Conservation (phyloP, 1,284 basidiomycete genomes). For the Golubevia sp. region DNA sequence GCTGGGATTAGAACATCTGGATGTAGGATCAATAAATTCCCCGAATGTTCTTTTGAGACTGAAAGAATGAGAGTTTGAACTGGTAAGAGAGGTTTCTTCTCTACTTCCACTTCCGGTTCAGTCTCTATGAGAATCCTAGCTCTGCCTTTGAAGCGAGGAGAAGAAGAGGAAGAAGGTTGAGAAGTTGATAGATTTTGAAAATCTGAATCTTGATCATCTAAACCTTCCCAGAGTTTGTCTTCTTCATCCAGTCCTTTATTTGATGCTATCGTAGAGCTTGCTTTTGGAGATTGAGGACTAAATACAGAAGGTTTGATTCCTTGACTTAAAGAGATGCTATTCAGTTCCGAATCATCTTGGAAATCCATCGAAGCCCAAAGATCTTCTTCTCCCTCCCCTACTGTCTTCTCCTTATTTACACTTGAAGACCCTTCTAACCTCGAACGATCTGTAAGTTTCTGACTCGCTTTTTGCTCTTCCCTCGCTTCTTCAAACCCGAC, state of each 20-base stretch:
- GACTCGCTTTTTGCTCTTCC: not conserved
- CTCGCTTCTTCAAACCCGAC: not conserved
- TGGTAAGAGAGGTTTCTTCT: slow-evolving; percentile 9
- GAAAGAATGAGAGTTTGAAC: slow-evolving; percentile 1
- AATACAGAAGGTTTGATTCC: not conserved
- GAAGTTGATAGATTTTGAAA: slow-evolving; percentile 2
- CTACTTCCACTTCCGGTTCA: not conserved
- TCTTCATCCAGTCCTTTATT: no score
- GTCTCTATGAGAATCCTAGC: not conserved
- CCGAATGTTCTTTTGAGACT: slow-evolving; percentile 6
- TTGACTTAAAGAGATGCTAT: not conserved
- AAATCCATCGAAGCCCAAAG: slow-evolving; percentile 32
- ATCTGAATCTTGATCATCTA: slow-evolving; percentile 16
- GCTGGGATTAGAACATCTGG: slow-evolving; percentile 50
- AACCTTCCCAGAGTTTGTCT: not conserved
- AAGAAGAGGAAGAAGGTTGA: not conserved
- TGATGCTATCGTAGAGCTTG: not conserved
- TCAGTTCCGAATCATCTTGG: slow-evolving; percentile 12
- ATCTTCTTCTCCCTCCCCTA: slow-evolving; percentile 19
- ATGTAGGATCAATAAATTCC: slow-evolving; percentile 50
- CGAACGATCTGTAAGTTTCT: no score
- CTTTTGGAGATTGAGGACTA: no score
- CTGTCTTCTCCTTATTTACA: not conserved
- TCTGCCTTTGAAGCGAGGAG: slow-evolving; percentile 2
- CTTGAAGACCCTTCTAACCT: not conserved